Conservation (phyloP, 2,329 filamentous ascomycete species). For the Sclerotinia nivalis region DNA sequence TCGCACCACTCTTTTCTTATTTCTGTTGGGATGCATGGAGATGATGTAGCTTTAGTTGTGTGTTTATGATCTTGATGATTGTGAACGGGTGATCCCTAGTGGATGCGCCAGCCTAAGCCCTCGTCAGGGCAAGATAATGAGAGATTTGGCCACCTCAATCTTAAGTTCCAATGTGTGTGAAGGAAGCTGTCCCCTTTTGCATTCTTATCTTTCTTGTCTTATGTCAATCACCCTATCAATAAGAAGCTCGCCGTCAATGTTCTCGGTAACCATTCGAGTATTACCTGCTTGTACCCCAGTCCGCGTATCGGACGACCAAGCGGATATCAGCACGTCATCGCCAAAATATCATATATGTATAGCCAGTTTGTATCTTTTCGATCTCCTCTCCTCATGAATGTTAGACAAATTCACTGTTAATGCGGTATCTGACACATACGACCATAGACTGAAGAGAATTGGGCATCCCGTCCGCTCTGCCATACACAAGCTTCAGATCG, state of each 20-base stretch:
- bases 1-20: slow-evolving; percentile 39
- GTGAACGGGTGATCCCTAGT: slow-evolving; percentile 36
- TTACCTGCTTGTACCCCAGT: background rate
- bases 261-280: background rate
- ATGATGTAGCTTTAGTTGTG: slow-evolving; percentile 40
- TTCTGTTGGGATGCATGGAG: slow-evolving; percentile 43
- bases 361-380: too few species aligned
- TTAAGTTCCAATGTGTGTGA: background rate
- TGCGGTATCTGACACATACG: accelerated
- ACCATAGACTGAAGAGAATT: slow-evolving; percentile 22
- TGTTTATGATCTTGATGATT: slow-evolving; percentile 41
- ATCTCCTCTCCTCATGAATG: accelerated
- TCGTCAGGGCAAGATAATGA: slow-evolving; percentile 41
- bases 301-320: background rate
- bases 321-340: background rate
- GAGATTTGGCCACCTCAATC: slow-evolving; percentile 43
- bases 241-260: background rate
- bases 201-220: too few species aligned
- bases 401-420: background rate
- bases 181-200: background rate
- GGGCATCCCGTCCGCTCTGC: slow-evolving; percentile 23
- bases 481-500: slow-evolving; percentile 22
- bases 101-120: slow-evolving; percentile 39
- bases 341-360: background rate
- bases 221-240: background rate